Conservation (phyloP, 2,329 filamentous ascomycete species). For the Mycocentrospora acerina region DNA sequence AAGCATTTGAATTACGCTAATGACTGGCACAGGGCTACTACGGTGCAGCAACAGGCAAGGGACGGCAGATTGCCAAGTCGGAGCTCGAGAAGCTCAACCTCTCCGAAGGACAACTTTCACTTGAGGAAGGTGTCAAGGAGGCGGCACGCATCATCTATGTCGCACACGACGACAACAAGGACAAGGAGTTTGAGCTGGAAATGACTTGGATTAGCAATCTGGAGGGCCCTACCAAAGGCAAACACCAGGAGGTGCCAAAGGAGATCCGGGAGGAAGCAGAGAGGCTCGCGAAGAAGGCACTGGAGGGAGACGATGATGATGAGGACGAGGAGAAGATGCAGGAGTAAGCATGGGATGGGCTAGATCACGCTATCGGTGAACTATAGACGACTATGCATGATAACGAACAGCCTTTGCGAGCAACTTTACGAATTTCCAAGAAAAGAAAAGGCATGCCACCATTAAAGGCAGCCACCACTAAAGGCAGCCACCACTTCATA, state of each 20-base stretch:
- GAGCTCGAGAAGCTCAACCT: constrained; percentile 98
- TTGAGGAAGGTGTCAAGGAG: constrained; percentile 91
- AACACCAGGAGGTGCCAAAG: constrained; percentile 90
- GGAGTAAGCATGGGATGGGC: constrained; percentile 65
- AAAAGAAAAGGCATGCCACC: too few relatives aligned
- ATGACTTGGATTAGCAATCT: constrained; percentile 95
- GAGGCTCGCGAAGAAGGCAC: constrained; percentile 83
- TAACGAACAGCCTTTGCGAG: constrained; percentile 24
- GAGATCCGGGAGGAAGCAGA: constrained; percentile 89
- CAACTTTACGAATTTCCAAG: constrained; percentile 17
- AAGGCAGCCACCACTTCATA: too few relatives aligned
- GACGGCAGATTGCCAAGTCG: constrained; percentile 92
- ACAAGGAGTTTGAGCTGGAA: constrained; percentile 99
- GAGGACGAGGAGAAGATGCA: constrained; percentile 92
- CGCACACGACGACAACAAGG: constrained; percentile 98
- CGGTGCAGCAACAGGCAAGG: constrained; percentile 95
- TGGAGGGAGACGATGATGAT: constrained; percentile 81
- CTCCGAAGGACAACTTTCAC: constrained; percentile 70
- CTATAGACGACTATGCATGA: constrained; percentile 31
- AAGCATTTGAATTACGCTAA: not conserved
- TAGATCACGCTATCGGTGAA: constrained; percentile 19
- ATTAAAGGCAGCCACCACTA: too few relatives aligned
- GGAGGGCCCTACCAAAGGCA: constrained; percentile 86
- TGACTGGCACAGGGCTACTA: constrained; percentile 74
- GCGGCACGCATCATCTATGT: constrained; percentile 96